Base-by-base conservation (phyloP, 2,329 filamentous ascomycete species). In the Daldinia eschscholtzii region DNA sequence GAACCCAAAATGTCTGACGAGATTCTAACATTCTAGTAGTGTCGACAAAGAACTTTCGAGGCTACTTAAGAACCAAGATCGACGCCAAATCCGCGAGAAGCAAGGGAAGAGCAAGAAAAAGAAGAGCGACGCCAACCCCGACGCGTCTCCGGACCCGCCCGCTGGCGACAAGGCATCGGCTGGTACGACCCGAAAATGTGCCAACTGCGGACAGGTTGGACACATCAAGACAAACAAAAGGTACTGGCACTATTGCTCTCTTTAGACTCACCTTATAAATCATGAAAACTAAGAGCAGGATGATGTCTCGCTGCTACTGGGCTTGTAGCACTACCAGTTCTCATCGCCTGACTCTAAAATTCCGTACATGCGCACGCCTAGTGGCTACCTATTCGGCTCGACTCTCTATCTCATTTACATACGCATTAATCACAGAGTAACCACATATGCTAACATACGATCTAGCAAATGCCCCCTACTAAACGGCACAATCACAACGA, bases 181-280 rank as follows among this genome's bases (percentile, higher is more conserved):
- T 55, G 89, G 91, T 68, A 97, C 93, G 64, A 91, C 91, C 37
- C 88, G 97, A 76, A 98, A 98, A 83, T 99, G 96, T 82, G 96
- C 96, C 73, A 98, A 98, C 81, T 99, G 96, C 82, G 96, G 96
- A 57, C 92, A 96, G 80, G 92, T 97, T 61, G 96, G 96, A 35
- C 96, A 99, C 78, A 99, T 99, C 85, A 98, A 98, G 82, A 98
- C 95, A 55, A 98, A 98, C 85, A 97, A 98, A 84, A 98, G 98
- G 93, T 96, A 88, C 82, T 86, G 81, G 74, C 73, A 75, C 65
- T 59, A 59, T 48, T 79, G 72, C 72, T 67, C 70, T 78, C 61
- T 74, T 64, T 15, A 60, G 26, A n/a, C 23, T 30, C 26, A 3
- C 28, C 46, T 33, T 33, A n/a, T 10, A 52, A 26, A 13, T 58